Conservation (phyloP, 257 asterid species). For the Lantana camara region DNA sequence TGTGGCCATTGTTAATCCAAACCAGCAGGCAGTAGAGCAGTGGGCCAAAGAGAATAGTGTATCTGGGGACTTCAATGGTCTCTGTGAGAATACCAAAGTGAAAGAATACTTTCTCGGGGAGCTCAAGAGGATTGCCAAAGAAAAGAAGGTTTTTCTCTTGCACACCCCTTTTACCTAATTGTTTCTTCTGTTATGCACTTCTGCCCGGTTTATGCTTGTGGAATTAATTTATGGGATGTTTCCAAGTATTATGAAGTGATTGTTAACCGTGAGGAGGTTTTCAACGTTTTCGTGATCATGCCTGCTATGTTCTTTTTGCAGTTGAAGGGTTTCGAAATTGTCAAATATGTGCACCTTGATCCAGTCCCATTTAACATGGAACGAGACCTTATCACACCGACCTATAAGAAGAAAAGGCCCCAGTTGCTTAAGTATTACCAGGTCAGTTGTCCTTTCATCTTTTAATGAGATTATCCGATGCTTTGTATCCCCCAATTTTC, state of each 20-base stretch:
- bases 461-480: constrained; percentile 16
- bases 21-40: constrained; percentile 45
- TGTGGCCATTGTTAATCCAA: constrained; percentile 62
- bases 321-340: constrained; percentile 71
- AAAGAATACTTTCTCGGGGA: constrained; percentile 55
- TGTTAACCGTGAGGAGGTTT: neutral
- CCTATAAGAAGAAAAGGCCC: constrained; percentile 76
- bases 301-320: constrained; percentile 33
- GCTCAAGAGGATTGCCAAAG: constrained; percentile 52
- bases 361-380: constrained; percentile 76
- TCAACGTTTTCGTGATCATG: constrained; percentile 6
- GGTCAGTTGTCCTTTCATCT: constrained; percentile 33
- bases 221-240: neutral
- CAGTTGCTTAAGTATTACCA: constrained; percentile 68
- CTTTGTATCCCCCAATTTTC: neutral
- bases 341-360: constrained; percentile 69
- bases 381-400: constrained; percentile 73
- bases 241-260: neutral
- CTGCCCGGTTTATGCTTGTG: neutral
- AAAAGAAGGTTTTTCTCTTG: constrained; percentile 51
- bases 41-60: constrained; percentile 60
- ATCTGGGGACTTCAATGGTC: constrained; percentile 49
- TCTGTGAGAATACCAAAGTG: constrained; percentile 50
- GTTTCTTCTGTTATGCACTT: neutral
- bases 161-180: constrained; percentile 4